Evolutionary conservation across 2,329 filamentous ascomycete species (phyloP).

Genomic region (Lasiodiplodia citricola): DNA sequence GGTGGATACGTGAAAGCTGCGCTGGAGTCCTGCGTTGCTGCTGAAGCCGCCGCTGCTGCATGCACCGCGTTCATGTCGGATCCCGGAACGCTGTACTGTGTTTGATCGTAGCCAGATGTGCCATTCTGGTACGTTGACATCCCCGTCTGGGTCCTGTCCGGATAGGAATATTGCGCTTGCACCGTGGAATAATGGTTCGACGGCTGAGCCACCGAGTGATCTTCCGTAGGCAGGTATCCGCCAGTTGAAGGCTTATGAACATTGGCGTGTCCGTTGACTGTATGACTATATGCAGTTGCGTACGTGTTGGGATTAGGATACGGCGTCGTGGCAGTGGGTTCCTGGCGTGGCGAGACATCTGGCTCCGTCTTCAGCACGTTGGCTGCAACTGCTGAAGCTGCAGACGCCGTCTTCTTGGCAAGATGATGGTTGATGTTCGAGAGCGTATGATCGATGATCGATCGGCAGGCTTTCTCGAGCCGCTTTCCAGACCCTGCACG

Average conservation of each 20-base stretch:
- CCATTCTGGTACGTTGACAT: conserved; percentile 33
- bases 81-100: conserved; percentile 33
- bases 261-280: conserved; percentile 1
- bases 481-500: conserved; percentile 52
- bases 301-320: conserved; percentile 23
- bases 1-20: conserved; percentile 35
- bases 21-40: conserved; percentile 33
- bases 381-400: conserved; percentile 46
- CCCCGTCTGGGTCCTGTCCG: conserved; percentile 33
- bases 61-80: conserved; percentile 37
- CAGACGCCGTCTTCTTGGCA: conserved; percentile 50
- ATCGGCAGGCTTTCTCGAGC: conserved; percentile 55
- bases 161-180: conserved; percentile 35
- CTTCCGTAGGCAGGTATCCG: conserved; percentile 16
- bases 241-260: conserved; percentile 9
- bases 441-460: conserved; percentile 56
- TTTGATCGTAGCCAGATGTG: conserved; percentile 36
- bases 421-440: conserved; percentile 53
- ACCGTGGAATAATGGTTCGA: conserved; percentile 34
- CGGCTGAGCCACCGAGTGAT: conserved; percentile 28
- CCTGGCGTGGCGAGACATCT: conserved; percentile 28
- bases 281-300: background rate
- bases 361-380: conserved; percentile 33
- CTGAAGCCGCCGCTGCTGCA: conserved; percentile 33
- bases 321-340: conserved; percentile 31